Conservation (phyloP, 495 filamentous ascomycete genomes). For the Geopyxis carbonaria region DNA sequence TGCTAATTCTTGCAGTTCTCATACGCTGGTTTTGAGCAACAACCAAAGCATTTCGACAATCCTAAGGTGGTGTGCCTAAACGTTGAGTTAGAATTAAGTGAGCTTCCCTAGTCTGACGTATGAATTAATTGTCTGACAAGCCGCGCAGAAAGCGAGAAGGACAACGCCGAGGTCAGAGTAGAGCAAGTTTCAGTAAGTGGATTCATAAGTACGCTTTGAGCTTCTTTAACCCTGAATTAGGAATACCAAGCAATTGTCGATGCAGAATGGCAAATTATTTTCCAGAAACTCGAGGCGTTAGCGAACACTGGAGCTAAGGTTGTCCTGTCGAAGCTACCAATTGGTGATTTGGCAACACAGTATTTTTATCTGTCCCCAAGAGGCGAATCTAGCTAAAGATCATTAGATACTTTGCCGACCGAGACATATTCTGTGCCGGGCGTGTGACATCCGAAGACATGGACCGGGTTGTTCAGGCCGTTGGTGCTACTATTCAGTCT, state of each 20-base stretch:
- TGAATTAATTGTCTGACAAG: no score
- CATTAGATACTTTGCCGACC: slow-evolving; percentile 73
- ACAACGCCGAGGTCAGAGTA: slow-evolving; percentile 94
- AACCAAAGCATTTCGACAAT: slow-evolving; percentile 85
- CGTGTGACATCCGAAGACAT: slow-evolving; percentile 85
- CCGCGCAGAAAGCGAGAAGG: slow-evolving; percentile 75
- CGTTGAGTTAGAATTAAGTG: slow-evolving; percentile 80
- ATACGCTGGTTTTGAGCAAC: slow-evolving; percentile 97
- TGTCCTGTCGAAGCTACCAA: slow-evolving; percentile 89
- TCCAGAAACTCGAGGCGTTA: slow-evolving; percentile 90
- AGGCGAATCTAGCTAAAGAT: slow-evolving; percentile 9
- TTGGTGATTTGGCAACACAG: slow-evolving; percentile 94
- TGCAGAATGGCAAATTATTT: slow-evolving; percentile 99
- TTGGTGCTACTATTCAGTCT: slow-evolving; percentile 78
- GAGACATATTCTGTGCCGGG: slow-evolving; percentile 96
- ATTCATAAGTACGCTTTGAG: slow-evolving; percentile 12
- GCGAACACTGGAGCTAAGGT: slow-evolving; percentile 90
- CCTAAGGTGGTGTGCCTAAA: slow-evolving; percentile 93
- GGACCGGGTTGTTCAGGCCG: slow-evolving; percentile 89
- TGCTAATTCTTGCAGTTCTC: slow-evolving; percentile 42
- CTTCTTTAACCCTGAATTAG: slow-evolving; percentile 4
- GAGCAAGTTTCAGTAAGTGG: slow-evolving; percentile 91
- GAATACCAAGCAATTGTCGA: slow-evolving; percentile 99
- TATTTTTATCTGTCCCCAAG: slow-evolving; percentile 28
- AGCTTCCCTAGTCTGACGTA: no score